These are phyloP conservation scores for Phytopythium helicoides DNA, from an alignment of 352 stramenopile genomes.

Conservation along the genomic window DNA sequence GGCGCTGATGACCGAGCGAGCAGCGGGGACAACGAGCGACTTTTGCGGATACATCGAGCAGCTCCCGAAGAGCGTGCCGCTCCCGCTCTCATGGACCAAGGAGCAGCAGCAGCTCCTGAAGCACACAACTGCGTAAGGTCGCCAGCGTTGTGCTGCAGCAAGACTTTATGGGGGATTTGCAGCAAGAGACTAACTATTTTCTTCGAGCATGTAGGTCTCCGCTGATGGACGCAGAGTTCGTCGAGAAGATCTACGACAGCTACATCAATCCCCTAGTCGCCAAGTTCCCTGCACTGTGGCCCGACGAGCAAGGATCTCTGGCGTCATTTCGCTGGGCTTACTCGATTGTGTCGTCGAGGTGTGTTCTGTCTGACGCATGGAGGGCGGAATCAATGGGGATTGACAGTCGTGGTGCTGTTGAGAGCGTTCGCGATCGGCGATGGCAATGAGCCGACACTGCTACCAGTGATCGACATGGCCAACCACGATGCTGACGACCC, in stretches of 20 bases:
- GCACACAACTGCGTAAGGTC: constrained; percentile 42
- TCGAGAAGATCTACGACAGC: constrained; percentile 42
- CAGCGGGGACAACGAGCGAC: constrained; percentile 26
- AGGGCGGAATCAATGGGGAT: neutral
- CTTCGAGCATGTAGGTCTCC: constrained; percentile 21
- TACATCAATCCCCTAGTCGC: constrained; percentile 31
- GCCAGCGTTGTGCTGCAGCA: too few species aligned
- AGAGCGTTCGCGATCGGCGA: constrained; percentile 46
- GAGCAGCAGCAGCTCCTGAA: constrained; percentile 30
- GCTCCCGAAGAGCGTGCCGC: constrained; percentile 38
- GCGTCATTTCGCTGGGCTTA: constrained; percentile 66
- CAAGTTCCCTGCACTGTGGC: constrained; percentile 43
- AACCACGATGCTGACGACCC: constrained; percentile 52
- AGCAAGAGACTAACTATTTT: too few species aligned
- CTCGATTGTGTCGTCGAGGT: constrained; percentile 64
- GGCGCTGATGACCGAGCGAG: constrained; percentile 43
- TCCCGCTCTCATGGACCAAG: constrained; percentile 48
- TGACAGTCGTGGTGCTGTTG: neutral
- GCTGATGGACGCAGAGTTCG: constrained; percentile 54
- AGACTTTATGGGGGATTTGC: too few species aligned
- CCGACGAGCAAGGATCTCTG: constrained; percentile 24
- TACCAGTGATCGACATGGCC: constrained; percentile 80
- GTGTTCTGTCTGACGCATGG: too few species aligned
- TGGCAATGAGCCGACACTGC: constrained; percentile 45
- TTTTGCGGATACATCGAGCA: constrained; percentile 64